These are phyloP conservation scores for Geosmithia flava DNA, from an alignment of 2,329 filamentous ascomycete genomes.

Conservation along the genomic window DNA sequence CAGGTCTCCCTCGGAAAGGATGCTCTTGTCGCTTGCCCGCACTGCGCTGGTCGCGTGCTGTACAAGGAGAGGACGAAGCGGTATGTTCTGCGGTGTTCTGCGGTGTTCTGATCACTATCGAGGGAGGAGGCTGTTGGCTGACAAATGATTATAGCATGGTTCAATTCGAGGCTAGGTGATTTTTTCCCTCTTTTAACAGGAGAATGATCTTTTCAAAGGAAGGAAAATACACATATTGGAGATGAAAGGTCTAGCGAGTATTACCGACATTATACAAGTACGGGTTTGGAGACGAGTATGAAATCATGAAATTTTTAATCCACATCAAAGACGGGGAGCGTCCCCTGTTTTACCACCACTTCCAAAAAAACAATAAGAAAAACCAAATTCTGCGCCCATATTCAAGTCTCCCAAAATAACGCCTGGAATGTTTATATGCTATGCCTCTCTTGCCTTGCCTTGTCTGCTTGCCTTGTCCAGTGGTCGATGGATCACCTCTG, in stretches of 20 bases:
- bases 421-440: no score
- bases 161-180: constrained; percentile 84
- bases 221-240: no score
- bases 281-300: background rate
- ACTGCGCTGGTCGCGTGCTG: constrained; percentile 83
- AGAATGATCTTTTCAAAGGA: no score
- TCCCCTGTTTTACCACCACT: no score
- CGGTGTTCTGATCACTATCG: background rate
- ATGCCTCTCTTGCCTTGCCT: no score
- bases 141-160: constrained; percentile 59
- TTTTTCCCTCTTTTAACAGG: background rate
- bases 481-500: no score
- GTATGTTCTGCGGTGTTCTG: constrained; percentile 36
- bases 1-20: constrained; percentile 27
- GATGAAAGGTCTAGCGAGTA: no score
- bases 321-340: background rate
- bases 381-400: no score
- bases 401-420: no score
- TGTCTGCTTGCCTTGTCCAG: no score
- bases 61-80: constrained; percentile 98
- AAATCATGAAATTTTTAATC: background rate
- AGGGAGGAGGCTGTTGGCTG: constrained; percentile 1
- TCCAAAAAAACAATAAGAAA: no score
- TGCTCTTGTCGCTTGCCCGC: constrained; percentile 34
- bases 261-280: no score